Evolutionary conservation across 257 asterid species (phyloP).

Genomic region (Penstemon eatonii): DNA sequence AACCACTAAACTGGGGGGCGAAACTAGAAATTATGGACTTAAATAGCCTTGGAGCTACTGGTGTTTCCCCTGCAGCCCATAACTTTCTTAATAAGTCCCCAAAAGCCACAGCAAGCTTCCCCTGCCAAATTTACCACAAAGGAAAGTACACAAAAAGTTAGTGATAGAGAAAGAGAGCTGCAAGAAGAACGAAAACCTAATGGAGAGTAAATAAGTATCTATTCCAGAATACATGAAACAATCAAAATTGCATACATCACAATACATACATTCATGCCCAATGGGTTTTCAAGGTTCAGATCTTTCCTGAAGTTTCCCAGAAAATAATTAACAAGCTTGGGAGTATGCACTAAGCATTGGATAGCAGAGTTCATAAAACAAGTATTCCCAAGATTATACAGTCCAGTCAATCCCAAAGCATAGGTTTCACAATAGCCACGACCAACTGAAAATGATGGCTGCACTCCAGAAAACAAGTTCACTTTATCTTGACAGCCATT

Average conservation of each 20-base stretch:
- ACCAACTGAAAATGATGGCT: constrained; percentile 27
- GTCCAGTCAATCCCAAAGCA: constrained; percentile 61
- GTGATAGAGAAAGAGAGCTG: constrained; percentile 9
- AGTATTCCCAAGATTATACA: constrained; percentile 54
- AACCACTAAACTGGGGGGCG: constrained; percentile 68
- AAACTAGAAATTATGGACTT: constrained; percentile 60
- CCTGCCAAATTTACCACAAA: constrained; percentile 38
- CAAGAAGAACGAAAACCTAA: neutral
- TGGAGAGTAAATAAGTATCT: constrained; percentile 8
- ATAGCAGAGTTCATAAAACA: constrained; percentile 56
- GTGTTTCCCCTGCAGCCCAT: constrained; percentile 61
- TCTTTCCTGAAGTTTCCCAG: constrained; percentile 66
- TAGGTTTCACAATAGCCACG: constrained; percentile 31
- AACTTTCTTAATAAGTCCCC: constrained; percentile 67
- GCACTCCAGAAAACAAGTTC: constrained; percentile 31
- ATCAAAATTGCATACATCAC: constrained; percentile 2
- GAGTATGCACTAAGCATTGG: constrained; percentile 56
- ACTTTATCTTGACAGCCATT: constrained; percentile 44
- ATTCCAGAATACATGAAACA: constrained; percentile 6
- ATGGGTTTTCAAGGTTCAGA: constrained; percentile 61
- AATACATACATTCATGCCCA: constrained; percentile 61
- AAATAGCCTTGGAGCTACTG: constrained; percentile 52
- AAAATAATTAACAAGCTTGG: constrained; percentile 70
- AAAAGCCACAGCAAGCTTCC: constrained; percentile 68
- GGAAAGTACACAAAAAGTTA: constrained; percentile 23